These are phyloP conservation scores for barley (Hordeum vulgare) DNA, from an alignment of 176 grass and related monocot genomes.

Conservation along the genomic window MorexV3_pseudomolecules_assembly NC_058519.1:23327809-23328308, in stretches of 20 bases:
- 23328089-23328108: slow-evolving; percentile 12
- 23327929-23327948: too few relatives aligned
- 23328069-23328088: background rate
- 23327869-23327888: too few relatives aligned
- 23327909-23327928: too few relatives aligned
- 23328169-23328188: slow-evolving; percentile 16
- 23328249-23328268: slow-evolving; percentile 31
- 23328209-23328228: slow-evolving; percentile 23
- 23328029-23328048: slow-evolving; percentile 18
- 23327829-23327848: too few relatives aligned
- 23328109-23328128: slow-evolving; percentile 27
- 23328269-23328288: slow-evolving; percentile 33
- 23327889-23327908: too few relatives aligned
- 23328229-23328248: slow-evolving; percentile 40
- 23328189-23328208: slow-evolving; percentile 48
- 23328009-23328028: background rate
- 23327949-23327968: too few relatives aligned
- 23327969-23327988: too few relatives aligned
- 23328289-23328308: slow-evolving; percentile 35
- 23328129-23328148: slow-evolving; percentile 37
- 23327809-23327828: too few relatives aligned
- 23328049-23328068: slow-evolving; percentile 27
- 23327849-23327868: too few relatives aligned
- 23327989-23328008: too few relatives aligned
- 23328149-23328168: slow-evolving; percentile 35